Evolutionary conservation across 768 basidiomycete species (phyloP), one percentile per base, ranked within the genome.

Genomic region (Boletus barrowsii): DNA sequence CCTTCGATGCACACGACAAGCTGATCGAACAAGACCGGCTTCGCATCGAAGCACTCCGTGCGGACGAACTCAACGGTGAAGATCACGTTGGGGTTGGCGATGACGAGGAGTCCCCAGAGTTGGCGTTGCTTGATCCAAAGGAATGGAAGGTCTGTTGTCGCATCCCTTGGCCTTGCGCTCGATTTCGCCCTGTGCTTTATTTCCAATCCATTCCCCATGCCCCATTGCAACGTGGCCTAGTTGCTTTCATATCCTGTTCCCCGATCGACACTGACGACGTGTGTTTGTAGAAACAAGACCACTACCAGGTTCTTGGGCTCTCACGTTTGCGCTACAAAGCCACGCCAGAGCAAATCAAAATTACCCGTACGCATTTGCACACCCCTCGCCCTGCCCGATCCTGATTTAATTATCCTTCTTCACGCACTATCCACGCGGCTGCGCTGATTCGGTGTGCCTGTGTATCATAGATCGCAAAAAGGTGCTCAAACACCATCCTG

Each of bases 401-500:
- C 33, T 51, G 51, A 59, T 49, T 14, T 41, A 3, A 50, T 50
- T 41, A 29, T 33, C 6, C 42, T 37, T 22, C 20, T 7, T n/a
- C 47, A 17, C 32, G 18, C 57, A n/a, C 13, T 13, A 11, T 11
- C 13, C 33, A 14, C 39, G n/a, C 47, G 5, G 24, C 14, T 20
- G 13, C 22, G 20, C 9, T 32, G 26, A 47, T 43, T 18, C 10
- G 37, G 37, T 7, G 20, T 57, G n/a, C 18, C 39, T 35, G 14
- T 11, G 15, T 14, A 30, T 51, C 47, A 26, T 59, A 97, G 93
- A 99, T 79, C 91, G 93, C 64, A 93, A 95, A 79, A 98, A 97
- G 76, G 95, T 97, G n/a, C 85, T 98, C 47, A 94, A 93, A 68
- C 95, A 98, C 73, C 95, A 98, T 70, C 95, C 95, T 0, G 95